Conservation (phyloP, 352 stramenopile species). For the Globisporangium paddicum region DNA sequence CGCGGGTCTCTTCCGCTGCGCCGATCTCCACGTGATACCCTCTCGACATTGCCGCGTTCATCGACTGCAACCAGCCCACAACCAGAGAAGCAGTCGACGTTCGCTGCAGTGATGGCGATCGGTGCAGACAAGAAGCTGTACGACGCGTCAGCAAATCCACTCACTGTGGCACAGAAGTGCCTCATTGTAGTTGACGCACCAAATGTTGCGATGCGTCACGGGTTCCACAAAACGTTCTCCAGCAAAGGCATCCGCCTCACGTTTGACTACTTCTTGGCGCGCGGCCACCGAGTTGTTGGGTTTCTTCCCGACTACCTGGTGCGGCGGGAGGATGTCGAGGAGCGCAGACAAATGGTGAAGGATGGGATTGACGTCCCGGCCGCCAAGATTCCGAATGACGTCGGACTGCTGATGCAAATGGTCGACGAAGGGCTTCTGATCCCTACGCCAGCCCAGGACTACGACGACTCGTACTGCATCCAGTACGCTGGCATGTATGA, state of each 20-base stretch:
- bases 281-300: conserved; percentile 72
- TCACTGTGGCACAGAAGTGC: conserved; percentile 22
- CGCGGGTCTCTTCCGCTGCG: not conserved
- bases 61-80: conserved; percentile 5
- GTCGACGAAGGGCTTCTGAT: conserved; percentile 70
- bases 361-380: conserved; percentile 27
- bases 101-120: conserved; percentile 43
- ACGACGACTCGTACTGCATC: conserved; percentile 90
- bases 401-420: conserved; percentile 58
- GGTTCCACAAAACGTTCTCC: conserved; percentile 70
- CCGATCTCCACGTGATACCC: not conserved
- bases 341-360: conserved; percentile 19
- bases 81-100: conserved; percentile 14
- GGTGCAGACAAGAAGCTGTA: conserved; percentile 23
- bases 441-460: conserved; percentile 81
- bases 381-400: conserved; percentile 70
- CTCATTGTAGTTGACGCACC: conserved; percentile 64
- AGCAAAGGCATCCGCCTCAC: conserved; percentile 67
- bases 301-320: conserved; percentile 86
- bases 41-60: not conserved
- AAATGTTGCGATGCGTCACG: conserved; percentile 83
- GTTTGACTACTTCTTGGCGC: conserved; percentile 60
- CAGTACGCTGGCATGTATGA: conserved; percentile 75
- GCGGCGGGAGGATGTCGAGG: conserved; percentile 40
- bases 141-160: conserved; percentile 18